Conservation (phyloP, 768 basidiomycete species). For the Scleroderma citrinum region DNA sequence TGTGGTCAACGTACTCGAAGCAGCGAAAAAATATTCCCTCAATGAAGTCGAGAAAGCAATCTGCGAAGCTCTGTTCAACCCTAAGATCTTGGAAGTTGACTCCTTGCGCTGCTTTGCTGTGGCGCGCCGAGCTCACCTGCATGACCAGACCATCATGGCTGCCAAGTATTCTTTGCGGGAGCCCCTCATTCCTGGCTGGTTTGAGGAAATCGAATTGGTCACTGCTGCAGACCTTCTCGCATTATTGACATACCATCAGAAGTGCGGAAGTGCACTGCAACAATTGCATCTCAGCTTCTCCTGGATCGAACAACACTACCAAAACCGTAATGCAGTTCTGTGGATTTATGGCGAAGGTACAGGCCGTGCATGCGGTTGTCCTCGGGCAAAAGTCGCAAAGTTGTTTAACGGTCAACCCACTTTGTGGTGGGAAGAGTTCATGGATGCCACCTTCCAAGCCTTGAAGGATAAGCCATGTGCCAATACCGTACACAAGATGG, state of each 20-base stretch:
- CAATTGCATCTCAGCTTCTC: not conserved
- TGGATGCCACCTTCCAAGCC: constrained; percentile 7
- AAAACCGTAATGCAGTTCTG: not conserved
- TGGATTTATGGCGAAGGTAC: not conserved
- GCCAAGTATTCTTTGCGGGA: constrained; percentile 22
- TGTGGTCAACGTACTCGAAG: constrained; percentile 6
- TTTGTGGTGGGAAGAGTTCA: constrained; percentile 19
- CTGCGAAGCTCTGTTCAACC: constrained; percentile 15
- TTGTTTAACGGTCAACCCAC: not conserved
- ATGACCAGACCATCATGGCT: constrained; percentile 21
- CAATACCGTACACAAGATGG: constrained; percentile 1
- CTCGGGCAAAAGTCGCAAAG: not conserved
- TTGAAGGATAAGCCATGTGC: constrained; percentile 17
- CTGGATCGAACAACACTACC: constrained; percentile 15
- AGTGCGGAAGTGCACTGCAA: constrained; percentile 11
- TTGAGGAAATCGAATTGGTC: constrained; percentile 24
- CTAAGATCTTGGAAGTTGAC: constrained; percentile 13
- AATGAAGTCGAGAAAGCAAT: constrained; percentile 13
- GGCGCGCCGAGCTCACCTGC: constrained; percentile 19
- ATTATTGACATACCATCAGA: constrained; percentile 18
- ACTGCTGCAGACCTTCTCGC: constrained; percentile 19
- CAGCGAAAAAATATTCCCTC: constrained; percentile 15
- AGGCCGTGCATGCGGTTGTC: not conserved
- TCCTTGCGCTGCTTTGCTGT: constrained; percentile 29
- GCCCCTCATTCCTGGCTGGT: constrained; percentile 17